Conservation (phyloP, 305 asterid genomes). For the Fraxinus latifolia region DNA sequence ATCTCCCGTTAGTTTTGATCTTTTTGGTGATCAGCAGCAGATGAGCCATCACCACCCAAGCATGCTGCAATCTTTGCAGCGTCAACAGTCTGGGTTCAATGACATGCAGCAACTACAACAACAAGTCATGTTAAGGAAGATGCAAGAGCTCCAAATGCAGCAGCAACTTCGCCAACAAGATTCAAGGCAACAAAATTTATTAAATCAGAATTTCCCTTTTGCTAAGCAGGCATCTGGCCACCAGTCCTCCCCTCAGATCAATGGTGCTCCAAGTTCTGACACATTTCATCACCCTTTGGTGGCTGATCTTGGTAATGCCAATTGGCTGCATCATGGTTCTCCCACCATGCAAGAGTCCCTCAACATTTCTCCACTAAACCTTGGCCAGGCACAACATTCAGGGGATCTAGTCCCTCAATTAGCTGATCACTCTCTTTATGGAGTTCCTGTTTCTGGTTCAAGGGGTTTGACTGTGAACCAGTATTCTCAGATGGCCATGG, state of each 20-base stretch:
- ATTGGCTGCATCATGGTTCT: conserved; percentile 63
- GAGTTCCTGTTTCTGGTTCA: conserved; percentile 74
- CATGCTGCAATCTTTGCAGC: conserved; percentile 65
- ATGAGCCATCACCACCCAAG: conserved; percentile 66
- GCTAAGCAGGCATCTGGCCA: conserved; percentile 52
- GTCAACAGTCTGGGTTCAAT: conserved; percentile 61
- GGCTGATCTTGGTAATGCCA: conserved; percentile 51
- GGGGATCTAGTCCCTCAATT: conserved; percentile 54
- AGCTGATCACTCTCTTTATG: conserved; percentile 79
- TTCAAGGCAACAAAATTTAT: conserved; percentile 47
- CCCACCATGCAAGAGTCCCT: conserved; percentile 56
- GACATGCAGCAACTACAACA: conserved; percentile 81
- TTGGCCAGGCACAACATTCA: conserved; percentile 47
- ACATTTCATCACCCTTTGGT: conserved; percentile 43
- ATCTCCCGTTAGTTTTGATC: conserved; percentile 65
- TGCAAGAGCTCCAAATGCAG: conserved; percentile 91
- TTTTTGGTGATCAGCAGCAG: conserved; percentile 84
- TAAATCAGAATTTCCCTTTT: conserved; percentile 46
- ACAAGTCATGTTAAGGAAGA: conserved; percentile 64
- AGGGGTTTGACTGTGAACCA: conserved; percentile 56
- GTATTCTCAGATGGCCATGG: conserved; percentile 48
- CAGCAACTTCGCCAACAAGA: conserved; percentile 67
- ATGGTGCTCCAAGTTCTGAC: conserved; percentile 51
- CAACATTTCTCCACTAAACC: conserved; percentile 44
- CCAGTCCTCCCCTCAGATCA: conserved; percentile 43